phyloP scores from a whole-genome alignment of 2,329 filamentous ascomycete genomes.

The Sarocladium kiliense region DNA sequence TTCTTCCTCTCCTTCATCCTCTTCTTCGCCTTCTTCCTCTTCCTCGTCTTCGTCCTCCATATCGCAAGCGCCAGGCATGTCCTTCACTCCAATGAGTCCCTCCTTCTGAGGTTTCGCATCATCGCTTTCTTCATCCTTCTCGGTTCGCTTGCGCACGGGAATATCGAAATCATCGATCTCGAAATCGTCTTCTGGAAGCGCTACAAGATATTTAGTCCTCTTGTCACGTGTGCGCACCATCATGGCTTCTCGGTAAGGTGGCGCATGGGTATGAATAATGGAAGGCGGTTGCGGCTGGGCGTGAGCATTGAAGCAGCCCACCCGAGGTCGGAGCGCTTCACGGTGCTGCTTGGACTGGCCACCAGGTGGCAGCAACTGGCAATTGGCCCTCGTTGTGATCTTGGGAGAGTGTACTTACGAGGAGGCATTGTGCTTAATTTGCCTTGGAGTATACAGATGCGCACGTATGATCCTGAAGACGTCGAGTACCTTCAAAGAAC shows the following conservation, averaged over 20 bases:
- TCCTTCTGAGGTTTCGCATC: neutral
- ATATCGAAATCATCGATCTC: conserved; percentile 1
- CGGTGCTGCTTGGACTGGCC: neutral
- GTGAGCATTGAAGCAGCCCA: neutral
- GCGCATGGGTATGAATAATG: neutral
- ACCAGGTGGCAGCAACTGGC: neutral
- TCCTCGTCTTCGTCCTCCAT: conserved; percentile 25
- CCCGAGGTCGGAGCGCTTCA: neutral
- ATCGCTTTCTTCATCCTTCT: conserved; percentile 5
- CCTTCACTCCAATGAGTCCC: conserved; percentile 16
- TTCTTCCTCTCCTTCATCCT: conserved; percentile 36
- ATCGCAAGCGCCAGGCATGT: conserved; percentile 11
- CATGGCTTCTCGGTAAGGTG: neutral
- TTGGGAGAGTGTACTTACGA: neutral
- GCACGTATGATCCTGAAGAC: neutral
- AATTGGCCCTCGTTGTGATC: neutral
- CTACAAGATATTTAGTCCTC: neutral
- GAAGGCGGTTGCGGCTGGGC: neutral
- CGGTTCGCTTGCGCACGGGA: conserved; percentile 5
- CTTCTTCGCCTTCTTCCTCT: conserved; percentile 29
- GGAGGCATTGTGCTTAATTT: neutral
- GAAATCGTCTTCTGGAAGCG: conserved; percentile 5
- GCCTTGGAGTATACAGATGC: neutral
- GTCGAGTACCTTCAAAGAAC: neutral
- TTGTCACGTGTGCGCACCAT: neutral